These are phyloP conservation scores for Barnettozyma populi DNA, from an alignment of 805 yeast species.

Conservation along the genomic window DNA sequence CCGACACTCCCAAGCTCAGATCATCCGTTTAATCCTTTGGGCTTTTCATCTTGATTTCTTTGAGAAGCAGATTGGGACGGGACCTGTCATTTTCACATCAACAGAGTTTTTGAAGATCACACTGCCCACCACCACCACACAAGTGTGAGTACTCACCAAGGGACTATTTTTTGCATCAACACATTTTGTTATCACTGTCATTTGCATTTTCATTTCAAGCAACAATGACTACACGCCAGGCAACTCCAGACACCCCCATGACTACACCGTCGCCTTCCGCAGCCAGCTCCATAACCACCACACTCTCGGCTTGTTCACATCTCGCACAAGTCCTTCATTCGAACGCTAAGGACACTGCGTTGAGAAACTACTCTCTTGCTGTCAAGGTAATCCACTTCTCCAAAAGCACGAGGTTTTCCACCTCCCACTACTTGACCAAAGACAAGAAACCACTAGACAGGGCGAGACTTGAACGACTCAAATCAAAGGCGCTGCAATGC, in stretches of 20 bases:
- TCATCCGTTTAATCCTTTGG: neutral
- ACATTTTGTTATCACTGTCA: neutral
- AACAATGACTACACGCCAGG: neutral
- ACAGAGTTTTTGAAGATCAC: neutral
- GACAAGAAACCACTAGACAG: constrained; percentile 27
- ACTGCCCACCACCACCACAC: neutral
- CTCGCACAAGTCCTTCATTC: constrained; percentile 23
- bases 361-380: constrained; percentile 24
- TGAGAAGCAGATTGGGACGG: neutral
- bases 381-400: constrained; percentile 19
- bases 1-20: neutral
- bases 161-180: neutral
- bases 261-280: neutral
- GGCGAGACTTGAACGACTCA: constrained; percentile 34
- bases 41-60: neutral
- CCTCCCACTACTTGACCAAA: constrained; percentile 12
- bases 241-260: constrained; percentile 1
- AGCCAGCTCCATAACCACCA: neutral
- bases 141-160: neutral
- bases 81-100: neutral
- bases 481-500: constrained; percentile 44
- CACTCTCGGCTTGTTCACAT: constrained; percentile 2
- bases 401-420: constrained; percentile 1
- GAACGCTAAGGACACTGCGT: constrained; percentile 23
- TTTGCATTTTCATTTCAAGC: neutral